These are phyloP conservation scores for Trypanosoma lewisi DNA, from an alignment of 208 protist species.

Conservation along the genomic window DNA sequence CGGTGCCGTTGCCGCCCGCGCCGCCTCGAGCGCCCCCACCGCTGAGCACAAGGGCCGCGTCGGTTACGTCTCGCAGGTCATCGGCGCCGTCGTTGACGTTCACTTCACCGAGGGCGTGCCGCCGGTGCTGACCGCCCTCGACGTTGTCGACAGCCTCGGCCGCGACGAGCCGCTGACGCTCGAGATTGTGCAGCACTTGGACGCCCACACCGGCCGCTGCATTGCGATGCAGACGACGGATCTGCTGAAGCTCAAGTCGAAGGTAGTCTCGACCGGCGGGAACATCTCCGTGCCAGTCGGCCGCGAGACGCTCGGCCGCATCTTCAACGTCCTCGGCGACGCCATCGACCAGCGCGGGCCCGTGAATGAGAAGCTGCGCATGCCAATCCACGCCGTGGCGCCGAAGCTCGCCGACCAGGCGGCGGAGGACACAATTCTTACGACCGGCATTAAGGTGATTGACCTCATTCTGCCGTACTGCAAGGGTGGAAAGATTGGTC, in stretches of 20 bases:
- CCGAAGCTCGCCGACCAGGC: conserved; percentile 94
- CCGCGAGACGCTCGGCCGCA: conserved; percentile 94
- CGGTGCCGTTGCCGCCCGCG: conserved; percentile 27
- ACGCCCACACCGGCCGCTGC: conserved; percentile 95
- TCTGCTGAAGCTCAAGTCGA: conserved; percentile 94
- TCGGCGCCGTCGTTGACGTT: conserved; percentile 98
- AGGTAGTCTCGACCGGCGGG: conserved; percentile 92
- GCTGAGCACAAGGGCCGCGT: conserved; percentile 80
- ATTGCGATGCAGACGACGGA: conserved; percentile 99
- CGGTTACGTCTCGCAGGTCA: conserved; percentile 92
- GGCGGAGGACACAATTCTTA: conserved; percentile 93
- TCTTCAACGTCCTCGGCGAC: conserved; percentile 99
- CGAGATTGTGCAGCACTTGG: conserved; percentile 96
- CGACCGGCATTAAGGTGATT: conserved; percentile 99
- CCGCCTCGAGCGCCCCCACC: conserved; percentile 23
- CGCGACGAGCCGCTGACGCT: conserved; percentile 91
- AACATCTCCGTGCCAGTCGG: conserved; percentile 97
- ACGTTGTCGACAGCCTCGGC: conserved; percentile 86
- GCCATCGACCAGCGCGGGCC: conserved; percentile 97
- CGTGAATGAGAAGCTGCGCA: conserved; percentile 84
- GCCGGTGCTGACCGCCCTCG: conserved; percentile 95
- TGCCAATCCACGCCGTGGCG: conserved; percentile 95
- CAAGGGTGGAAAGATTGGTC: conserved; percentile 98
- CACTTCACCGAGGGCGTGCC: conserved; percentile 96
- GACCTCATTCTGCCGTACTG: conserved; percentile 98